phyloP scores from a whole-genome alignment of 2,329 filamentous ascomycete species.

The Calonectria pteridis region DNA sequence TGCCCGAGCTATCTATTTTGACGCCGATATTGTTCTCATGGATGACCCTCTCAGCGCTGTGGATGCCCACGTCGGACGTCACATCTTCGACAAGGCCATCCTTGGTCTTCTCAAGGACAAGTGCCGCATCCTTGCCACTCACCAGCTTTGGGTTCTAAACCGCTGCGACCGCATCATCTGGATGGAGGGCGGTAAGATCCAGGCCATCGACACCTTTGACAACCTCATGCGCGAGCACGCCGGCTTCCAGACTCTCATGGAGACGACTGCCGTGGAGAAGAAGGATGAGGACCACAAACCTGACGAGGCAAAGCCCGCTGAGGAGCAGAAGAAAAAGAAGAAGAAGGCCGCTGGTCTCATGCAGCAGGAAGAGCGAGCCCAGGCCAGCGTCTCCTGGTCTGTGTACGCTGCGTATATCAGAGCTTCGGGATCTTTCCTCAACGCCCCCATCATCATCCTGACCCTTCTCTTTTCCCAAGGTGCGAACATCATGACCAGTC shows the following conservation, averaged over 20 bases:
- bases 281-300: slow-evolving; percentile 65
- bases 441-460: slow-evolving; percentile 72
- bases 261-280: slow-evolving; percentile 81
- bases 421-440: slow-evolving; percentile 79
- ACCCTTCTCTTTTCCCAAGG: slow-evolving; percentile 81
- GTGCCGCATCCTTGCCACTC: slow-evolving; percentile 90
- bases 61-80: slow-evolving; percentile 76
- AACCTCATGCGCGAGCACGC: slow-evolving; percentile 84
- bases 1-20: slow-evolving; percentile 81
- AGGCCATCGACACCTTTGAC: slow-evolving; percentile 89
- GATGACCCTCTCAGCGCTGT: slow-evolving; percentile 78
- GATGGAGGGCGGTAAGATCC: slow-evolving; percentile 88
- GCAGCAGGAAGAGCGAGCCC: slow-evolving; percentile 78
- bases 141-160: slow-evolving; percentile 92
- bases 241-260: slow-evolving; percentile 88
- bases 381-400: slow-evolving; percentile 81
- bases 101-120: slow-evolving; percentile 89
- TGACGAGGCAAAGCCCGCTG: slow-evolving; percentile 55
- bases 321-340: slow-evolving; percentile 64
- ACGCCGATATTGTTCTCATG: slow-evolving; percentile 76
- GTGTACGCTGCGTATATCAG: slow-evolving; percentile 84
- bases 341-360: slow-evolving; percentile 75
- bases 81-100: slow-evolving; percentile 95
- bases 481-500: slow-evolving; percentile 85
- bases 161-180: slow-evolving; percentile 93